These are phyloP conservation scores for Gastroboletus turbinatus DNA, from an alignment of 1,284 basidiomycete genomes.

Conservation along the genomic window DNA sequence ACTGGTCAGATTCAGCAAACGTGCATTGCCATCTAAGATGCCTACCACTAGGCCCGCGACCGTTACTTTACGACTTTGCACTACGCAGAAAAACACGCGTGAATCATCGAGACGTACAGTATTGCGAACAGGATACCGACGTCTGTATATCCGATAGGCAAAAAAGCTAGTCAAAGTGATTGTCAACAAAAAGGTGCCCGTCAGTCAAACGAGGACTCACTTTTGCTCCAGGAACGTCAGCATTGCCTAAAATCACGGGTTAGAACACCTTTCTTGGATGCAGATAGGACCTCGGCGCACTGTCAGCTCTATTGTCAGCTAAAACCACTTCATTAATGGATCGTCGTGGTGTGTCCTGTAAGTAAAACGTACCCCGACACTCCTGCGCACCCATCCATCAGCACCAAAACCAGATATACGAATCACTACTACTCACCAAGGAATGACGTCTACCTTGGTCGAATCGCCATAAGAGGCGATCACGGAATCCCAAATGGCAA, in stretches of 20 bases:
- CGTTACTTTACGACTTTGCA: conserved; percentile 17
- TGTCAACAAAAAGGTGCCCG: neutral
- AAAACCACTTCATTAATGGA: neutral
- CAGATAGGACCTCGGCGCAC: conserved; percentile 6
- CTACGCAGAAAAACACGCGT: neutral
- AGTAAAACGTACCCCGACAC: conserved; percentile 22
- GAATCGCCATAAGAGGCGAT: conserved; percentile 21
- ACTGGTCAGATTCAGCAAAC: conserved; percentile 3
- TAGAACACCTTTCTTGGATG: neutral
- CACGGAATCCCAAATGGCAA: conserved; percentile 27
- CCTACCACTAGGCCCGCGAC: conserved; percentile 23
- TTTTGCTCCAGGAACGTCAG: conserved; percentile 28
- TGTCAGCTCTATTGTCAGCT: conserved; percentile 21
- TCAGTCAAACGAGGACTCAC: neutral
- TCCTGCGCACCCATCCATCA: conserved; percentile 14
- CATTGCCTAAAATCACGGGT: conserved; percentile 18
- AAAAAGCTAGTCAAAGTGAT: conserved; percentile 21
- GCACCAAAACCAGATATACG: neutral
- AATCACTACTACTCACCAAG: conserved; percentile 19
- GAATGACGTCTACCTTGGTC: conserved; percentile 8
- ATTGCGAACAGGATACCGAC: conserved; percentile 10
- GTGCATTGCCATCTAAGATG: neutral
- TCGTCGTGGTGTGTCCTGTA: neutral
- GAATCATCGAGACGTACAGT: neutral
- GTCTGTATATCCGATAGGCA: conserved; percentile 25